Evolutionary conservation across 208 protist genomes (phyloP).

Genomic region (Leptomonas pyrrhocoris): DNA sequence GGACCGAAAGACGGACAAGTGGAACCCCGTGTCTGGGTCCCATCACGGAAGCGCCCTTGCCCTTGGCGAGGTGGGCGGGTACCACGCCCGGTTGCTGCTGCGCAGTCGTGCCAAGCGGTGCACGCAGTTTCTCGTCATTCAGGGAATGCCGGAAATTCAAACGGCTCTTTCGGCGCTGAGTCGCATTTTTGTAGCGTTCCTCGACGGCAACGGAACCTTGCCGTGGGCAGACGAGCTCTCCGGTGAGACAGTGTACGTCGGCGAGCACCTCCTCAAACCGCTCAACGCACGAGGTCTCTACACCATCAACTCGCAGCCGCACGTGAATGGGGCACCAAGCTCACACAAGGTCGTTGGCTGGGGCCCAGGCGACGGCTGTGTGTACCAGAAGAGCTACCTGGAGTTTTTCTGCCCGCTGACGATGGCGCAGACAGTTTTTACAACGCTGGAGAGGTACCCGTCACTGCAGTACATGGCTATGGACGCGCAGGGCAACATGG

Average conservation of each 20-base stretch:
- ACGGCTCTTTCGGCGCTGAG: conserved; percentile 39
- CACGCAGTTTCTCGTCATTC: conserved; percentile 39
- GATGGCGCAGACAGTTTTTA: conserved; percentile 33
- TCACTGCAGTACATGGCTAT: conserved; percentile 59
- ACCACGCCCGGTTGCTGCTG: conserved; percentile 60
- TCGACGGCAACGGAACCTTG: conserved; percentile 51
- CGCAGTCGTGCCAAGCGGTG: conserved; percentile 45
- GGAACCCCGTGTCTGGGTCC: conserved; percentile 64
- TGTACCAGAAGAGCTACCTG: conserved; percentile 75
- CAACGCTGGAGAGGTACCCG: conserved; percentile 52
- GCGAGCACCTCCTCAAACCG: conserved; percentile 57
- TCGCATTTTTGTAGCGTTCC: conserved; percentile 46
- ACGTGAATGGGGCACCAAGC: conserved; percentile 85
- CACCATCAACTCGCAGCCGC: conserved; percentile 94
- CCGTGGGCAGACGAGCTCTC: conserved; percentile 79
- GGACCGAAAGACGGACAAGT: conserved; percentile 88
- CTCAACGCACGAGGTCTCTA: conserved; percentile 90
- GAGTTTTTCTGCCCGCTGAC: conserved; percentile 70
- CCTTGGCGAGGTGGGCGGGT: conserved; percentile 73
- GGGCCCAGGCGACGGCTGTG: conserved; percentile 52
- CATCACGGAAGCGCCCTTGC: conserved; percentile 70
- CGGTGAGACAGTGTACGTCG: conserved; percentile 65
- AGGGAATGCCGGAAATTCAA: conserved; percentile 35
- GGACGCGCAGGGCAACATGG: conserved; percentile 29
- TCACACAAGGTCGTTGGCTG: conserved; percentile 69